Percentiles rank a stretch among this genome's conserved stretches.
Evolutionary conservation across 495 filamentous ascomycete species (phyloP).

Genomic region (Cercophora sp.): DNA sequence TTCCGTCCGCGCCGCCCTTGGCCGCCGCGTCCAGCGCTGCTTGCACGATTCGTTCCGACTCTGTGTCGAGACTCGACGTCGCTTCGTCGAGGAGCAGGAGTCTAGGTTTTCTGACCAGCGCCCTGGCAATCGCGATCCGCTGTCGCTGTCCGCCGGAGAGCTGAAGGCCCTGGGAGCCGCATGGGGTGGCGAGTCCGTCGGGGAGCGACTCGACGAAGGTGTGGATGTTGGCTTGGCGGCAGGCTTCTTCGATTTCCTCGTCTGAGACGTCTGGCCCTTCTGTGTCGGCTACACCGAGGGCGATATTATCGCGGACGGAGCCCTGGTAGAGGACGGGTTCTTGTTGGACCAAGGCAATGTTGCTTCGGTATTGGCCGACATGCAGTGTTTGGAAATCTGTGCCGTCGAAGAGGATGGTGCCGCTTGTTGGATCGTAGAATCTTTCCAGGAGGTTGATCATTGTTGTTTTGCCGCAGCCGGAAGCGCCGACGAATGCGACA

Average conservation of each 20-base stretch:
- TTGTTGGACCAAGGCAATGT: constrained; percentile 27
- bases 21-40: constrained; percentile 60
- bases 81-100: constrained; percentile 75
- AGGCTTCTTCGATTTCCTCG: constrained; percentile 50
- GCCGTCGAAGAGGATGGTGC: constrained; percentile 48
- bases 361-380: constrained; percentile 39
- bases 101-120: constrained; percentile 64
- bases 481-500: constrained; percentile 61
- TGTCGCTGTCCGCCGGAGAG: constrained; percentile 77
- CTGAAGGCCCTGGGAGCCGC: constrained; percentile 56
- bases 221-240: constrained; percentile 55
- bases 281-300: constrained; percentile 37
- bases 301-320: constrained; percentile 56
- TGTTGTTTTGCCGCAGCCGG: constrained; percentile 27
- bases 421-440: constrained; percentile 57
- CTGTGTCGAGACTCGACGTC: constrained; percentile 68
- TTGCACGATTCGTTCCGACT: constrained; percentile 68
- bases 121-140: constrained; percentile 69
- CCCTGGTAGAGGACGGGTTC: constrained; percentile 45
- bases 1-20: constrained; percentile 29
- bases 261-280: constrained; percentile 28
- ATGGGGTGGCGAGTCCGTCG: constrained; percentile 52
- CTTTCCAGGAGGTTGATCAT: constrained; percentile 54
- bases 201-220: constrained; percentile 60
- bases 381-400: constrained; percentile 36